Percentiles rank a stretch among this genome's conserved stretches.
Conservation (phyloP, 768 basidiomycete species). For the Mycena amicta region DNA sequence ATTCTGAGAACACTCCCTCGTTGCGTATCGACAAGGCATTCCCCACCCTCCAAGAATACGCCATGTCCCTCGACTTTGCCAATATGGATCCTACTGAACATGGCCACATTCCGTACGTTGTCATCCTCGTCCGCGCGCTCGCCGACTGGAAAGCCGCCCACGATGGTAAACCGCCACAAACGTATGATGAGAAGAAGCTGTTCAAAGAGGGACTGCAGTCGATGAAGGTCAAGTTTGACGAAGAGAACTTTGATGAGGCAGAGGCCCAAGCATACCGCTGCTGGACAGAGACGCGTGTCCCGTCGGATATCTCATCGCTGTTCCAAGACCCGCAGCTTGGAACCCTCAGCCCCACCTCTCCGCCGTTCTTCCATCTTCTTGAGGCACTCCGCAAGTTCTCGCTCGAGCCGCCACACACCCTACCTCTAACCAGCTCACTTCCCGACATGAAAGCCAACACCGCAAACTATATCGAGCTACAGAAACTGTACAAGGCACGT, state of each 20-base stretch:
- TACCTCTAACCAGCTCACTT: conserved; percentile 84
- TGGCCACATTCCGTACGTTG: conserved; percentile 86
- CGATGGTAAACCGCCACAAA: conserved; percentile 58
- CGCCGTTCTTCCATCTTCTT: conserved; percentile 79
- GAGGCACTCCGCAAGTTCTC: conserved; percentile 71
- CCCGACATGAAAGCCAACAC: conserved; percentile 98
- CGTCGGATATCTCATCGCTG: conserved; percentile 63
- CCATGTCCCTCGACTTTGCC: conserved; percentile 69
- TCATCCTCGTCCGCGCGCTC: conserved; percentile 82
- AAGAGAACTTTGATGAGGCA: conserved; percentile 98
- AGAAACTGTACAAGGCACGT: conserved; percentile 79
- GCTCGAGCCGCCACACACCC: conserved; percentile 54
- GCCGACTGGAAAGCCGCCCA: conserved; percentile 87
- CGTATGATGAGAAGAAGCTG: conserved; percentile 66
- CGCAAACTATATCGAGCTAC: conserved; percentile 76
- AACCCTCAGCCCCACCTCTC: conserved; percentile 43
- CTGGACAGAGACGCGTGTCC: conserved; percentile 65
- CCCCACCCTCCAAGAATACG: conserved; percentile 75
- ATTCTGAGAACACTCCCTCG: conserved; percentile 73
- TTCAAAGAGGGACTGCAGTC: conserved; percentile 72
- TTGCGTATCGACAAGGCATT: conserved; percentile 91
- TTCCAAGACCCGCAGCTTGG: conserved; percentile 62
- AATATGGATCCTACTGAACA: conserved; percentile 88
- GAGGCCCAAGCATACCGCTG: conserved; percentile 83
- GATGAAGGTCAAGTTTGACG: conserved; percentile 76